Conservation (phyloP, 495 filamentous ascomycete genomes). For the Xylaria sp. region DNA sequence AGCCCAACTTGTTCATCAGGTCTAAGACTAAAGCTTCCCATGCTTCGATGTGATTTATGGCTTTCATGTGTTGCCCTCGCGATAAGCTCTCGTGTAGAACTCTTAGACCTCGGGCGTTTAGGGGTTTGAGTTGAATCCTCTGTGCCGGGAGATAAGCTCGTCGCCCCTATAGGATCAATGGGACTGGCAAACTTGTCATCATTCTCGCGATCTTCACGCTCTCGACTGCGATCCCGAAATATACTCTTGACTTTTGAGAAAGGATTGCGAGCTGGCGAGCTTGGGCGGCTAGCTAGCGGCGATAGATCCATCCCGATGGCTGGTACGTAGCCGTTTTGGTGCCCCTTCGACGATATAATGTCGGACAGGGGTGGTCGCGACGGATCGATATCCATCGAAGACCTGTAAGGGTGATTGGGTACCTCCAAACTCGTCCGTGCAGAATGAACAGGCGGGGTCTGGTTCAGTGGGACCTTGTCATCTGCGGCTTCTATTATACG, state of each 20-base stretch:
- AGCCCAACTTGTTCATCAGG: constrained; percentile 52
- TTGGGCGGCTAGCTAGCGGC: constrained; percentile 48
- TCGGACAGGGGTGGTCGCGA: constrained; percentile 51
- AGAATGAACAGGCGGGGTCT: constrained; percentile 35
- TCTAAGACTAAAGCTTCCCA: constrained; percentile 46
- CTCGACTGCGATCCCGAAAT: constrained; percentile 56
- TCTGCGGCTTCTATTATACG: constrained; percentile 46
- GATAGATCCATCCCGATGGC: constrained; percentile 54
- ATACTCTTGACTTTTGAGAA: constrained; percentile 54
- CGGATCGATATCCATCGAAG: constrained; percentile 51
- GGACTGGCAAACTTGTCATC: constrained; percentile 36
- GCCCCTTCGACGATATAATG: constrained; percentile 36
- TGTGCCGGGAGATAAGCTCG: constrained; percentile 34
- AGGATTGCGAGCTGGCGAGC: constrained; percentile 53
- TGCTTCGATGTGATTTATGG: constrained; percentile 49
- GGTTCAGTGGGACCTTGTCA: constrained; percentile 29
- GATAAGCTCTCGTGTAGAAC: constrained; percentile 44
- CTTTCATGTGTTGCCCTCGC: constrained; percentile 41
- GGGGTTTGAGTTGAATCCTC: constrained; percentile 39
- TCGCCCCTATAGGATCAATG: constrained; percentile 31
- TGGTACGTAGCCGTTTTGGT: constrained; percentile 41
- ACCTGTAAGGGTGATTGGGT: constrained; percentile 38
- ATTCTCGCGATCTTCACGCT: constrained; percentile 37
- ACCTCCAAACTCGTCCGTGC: constrained; percentile 53
- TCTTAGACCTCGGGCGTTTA: constrained; percentile 45